These are phyloP conservation scores for Diutina sp. DNA, from an alignment of 1,139 yeast species.

Conservation along the genomic window DNA sequence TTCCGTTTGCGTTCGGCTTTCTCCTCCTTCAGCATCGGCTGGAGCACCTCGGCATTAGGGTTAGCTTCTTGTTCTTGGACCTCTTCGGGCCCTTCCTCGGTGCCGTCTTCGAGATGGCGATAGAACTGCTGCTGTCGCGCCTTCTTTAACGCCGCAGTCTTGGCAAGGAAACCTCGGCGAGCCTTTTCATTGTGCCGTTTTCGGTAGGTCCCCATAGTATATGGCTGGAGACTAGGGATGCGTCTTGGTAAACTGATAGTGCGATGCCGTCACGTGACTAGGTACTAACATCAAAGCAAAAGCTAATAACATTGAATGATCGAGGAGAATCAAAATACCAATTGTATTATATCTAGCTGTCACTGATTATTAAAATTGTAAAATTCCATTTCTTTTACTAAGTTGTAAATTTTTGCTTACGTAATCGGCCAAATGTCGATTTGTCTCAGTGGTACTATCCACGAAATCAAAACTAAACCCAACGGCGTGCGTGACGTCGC, in stretches of 20 bases:
- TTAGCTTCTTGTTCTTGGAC: conserved; percentile 15
- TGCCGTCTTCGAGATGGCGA: conserved; percentile 27
- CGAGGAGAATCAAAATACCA: no score
- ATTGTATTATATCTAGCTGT: no score
- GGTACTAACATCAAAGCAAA: background rate
- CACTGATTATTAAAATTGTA: no score
- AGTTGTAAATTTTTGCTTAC: no score
- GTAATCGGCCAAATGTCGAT: background rate
- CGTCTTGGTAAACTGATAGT: background rate
- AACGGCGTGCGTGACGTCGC: background rate
- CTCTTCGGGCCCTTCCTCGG: conserved; percentile 1
- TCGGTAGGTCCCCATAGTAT: conserved; percentile 66
- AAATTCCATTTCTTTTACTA: no score
- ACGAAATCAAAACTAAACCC: background rate
- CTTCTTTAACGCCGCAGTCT: conserved; percentile 55
- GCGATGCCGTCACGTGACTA: background rate
- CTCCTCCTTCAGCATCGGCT: conserved; percentile 41
- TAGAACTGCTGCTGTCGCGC: conserved; percentile 59
- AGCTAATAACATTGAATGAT: background rate
- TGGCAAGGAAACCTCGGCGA: conserved; percentile 72
- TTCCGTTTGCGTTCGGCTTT: conserved; percentile 53
- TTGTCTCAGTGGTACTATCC: no score
- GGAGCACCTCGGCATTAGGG: conserved; percentile 49
- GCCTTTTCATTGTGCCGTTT: conserved; percentile 79
- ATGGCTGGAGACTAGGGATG: background rate